Conservation (phyloP, 257 asterid species). For the Buddleja alternifolia region DNA sequence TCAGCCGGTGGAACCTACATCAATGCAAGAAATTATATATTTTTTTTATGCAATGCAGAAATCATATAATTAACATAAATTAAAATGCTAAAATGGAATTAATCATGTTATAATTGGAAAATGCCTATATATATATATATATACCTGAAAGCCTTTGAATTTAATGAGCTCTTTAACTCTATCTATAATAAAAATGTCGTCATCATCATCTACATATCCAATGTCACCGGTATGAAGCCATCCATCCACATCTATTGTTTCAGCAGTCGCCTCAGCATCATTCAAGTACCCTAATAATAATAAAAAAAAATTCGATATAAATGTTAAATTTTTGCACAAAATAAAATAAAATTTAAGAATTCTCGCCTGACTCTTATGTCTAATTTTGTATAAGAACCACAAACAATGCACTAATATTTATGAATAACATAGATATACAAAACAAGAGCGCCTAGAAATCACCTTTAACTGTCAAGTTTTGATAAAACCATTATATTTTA, state of each 20-base stretch:
- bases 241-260: constrained; percentile 85
- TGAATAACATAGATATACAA: no score
- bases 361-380: no score
- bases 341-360: no score
- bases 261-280: constrained; percentile 79
- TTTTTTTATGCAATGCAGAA: background rate
- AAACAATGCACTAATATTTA: no score
- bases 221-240: constrained; percentile 96
- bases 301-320: no score
- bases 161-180: constrained; percentile 86
- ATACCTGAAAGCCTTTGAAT: constrained; percentile 84
- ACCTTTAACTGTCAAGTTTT: no score
- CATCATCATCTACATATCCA: constrained; percentile 59
- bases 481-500: no score
- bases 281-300: constrained; percentile 58
- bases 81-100: background rate
- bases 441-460: no score
- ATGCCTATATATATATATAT: background rate
- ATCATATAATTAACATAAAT: background rate
- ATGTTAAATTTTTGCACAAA: no score
- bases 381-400: no score
- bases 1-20: constrained; percentile 90
- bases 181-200: constrained; percentile 68
- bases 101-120: background rate
- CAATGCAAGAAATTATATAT: background rate